phyloP scores from a whole-genome alignment of 2,329 filamentous ascomycete genomes.

The Periglandula ipomoeae region DNA sequence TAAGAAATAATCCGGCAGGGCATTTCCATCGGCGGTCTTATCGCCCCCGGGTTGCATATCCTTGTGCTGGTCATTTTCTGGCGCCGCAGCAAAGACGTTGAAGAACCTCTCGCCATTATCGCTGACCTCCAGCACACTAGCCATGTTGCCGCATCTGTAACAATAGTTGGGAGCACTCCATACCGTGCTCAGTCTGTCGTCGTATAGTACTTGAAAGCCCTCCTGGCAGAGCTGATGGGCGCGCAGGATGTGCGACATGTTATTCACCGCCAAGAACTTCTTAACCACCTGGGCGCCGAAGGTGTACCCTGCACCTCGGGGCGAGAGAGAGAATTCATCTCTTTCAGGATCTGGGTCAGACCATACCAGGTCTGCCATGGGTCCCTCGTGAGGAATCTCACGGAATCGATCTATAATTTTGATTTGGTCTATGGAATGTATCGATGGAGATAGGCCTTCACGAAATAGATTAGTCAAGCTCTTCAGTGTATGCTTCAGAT shows the following conservation, averaged over 20 bases:
- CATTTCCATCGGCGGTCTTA: slow-evolving; percentile 53
- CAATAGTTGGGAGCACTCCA: slow-evolving; percentile 98
- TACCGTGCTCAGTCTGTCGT: slow-evolving; percentile 88
- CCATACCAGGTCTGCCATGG: slow-evolving; percentile 99
- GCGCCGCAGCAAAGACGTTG: slow-evolving; percentile 95
- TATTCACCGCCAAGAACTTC: slow-evolving; percentile 95
- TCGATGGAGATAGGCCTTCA: slow-evolving; percentile 70
- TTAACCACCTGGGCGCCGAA: slow-evolving; percentile 97
- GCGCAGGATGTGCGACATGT: slow-evolving; percentile 93
- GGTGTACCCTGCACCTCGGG: slow-evolving; percentile 89
- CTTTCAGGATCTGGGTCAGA: slow-evolving; percentile 95
- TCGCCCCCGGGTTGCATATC: slow-evolving; percentile 72
- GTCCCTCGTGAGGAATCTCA: slow-evolving; percentile 96
- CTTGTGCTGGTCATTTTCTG: slow-evolving; percentile 87
- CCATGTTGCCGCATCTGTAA: slow-evolving; percentile 94
- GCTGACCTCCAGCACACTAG: slow-evolving; percentile 91
- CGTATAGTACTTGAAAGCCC: slow-evolving; percentile 93
- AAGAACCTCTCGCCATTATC: slow-evolving; percentile 90
- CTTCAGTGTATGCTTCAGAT: no score
- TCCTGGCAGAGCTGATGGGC: slow-evolving; percentile 99
- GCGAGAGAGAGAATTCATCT: slow-evolving; percentile 92
- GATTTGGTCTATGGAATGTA: slow-evolving; percentile 98
- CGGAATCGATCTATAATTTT: slow-evolving; percentile 99
- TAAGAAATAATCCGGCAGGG: slow-evolving; percentile 65
- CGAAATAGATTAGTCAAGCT: no score